Evolutionary conservation across 2,329 filamentous ascomycete species (phyloP), one percentile per base, ranked within the genome.

Genomic region (Pseudogymnoascus sp.): DNA sequence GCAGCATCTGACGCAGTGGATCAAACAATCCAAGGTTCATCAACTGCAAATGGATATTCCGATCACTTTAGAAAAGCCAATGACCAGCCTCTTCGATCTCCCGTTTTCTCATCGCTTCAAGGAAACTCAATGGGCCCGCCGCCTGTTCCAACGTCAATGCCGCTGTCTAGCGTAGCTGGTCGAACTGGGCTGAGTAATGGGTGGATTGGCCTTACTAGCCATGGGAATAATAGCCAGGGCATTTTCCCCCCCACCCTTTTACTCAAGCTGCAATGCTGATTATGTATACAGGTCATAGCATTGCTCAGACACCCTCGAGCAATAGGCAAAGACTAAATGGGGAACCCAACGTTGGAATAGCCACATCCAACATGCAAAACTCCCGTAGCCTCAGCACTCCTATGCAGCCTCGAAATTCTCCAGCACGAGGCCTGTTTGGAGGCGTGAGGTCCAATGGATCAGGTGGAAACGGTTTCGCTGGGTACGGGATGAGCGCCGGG

Each of bases 1-100:
- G 82, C 82, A 14, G 83, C 83, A 5, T 78, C 79, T 16, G 78
- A 84, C 66, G 77, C 78, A n/a, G 75, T 78, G 4, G 76, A 81
- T 56, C 74, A 76, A 26, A 76, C 72, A 2, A 69, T 80, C 11
- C 70, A 77, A 56, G 70, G 68, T 12, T 69, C 73, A 7, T 65
- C 66, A 8, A 64, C 63, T 50, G 68, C 65, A 11, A 70, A 68
- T 65, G 64, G 67, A 22, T 71, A 67, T 65, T 63, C 64, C 50
- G 69, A 72, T 33, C 68, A 64, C 46, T 14, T 67, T 35, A 66
- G 63, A 14, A 66, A 68, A 24, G 33, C 33, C 59, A 60, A 40
- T 24, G 59, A 41, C 16, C 37, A 28, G 1, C 60, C 28, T 12
- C n/a, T 43, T 61, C 50, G 50, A 56, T 33, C 50, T 56, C 50